Evolutionary conservation across 2,329 filamentous ascomycete species (phyloP).

Genomic region (Xylariales sp.): DNA sequence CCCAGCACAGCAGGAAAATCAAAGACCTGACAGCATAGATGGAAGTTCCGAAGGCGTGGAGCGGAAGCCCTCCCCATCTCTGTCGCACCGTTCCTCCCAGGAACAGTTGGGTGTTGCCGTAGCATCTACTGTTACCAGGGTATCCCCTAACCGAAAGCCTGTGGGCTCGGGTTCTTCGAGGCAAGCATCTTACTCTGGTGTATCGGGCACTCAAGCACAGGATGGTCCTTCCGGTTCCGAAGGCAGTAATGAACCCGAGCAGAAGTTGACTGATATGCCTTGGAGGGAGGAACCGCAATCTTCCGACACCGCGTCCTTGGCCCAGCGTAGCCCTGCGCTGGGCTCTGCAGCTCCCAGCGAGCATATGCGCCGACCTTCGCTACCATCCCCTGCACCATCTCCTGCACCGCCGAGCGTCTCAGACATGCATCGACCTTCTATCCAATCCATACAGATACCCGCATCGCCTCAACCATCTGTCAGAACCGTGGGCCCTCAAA

Average conservation of each 20-base stretch:
- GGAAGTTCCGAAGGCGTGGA: too few species aligned
- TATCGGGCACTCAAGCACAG: neutral
- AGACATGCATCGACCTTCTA: neutral
- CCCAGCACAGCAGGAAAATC: too few species aligned
- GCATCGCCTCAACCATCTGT: too few species aligned
- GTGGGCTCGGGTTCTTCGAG: slow-evolving; percentile 20
- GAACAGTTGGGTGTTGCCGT: slow-evolving; percentile 13
- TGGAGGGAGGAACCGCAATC: slow-evolving; percentile 13
- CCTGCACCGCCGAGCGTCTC: slow-evolving; percentile 8
- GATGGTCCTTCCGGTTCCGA: too few species aligned
- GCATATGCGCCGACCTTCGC: slow-evolving; percentile 19
- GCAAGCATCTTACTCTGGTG: slow-evolving; percentile 13
- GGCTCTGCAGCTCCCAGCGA: slow-evolving; percentile 10
- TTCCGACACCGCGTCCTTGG: too few species aligned
- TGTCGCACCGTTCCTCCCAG: slow-evolving; percentile 14
- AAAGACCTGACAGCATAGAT: too few species aligned
- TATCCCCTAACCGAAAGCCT: slow-evolving; percentile 23
- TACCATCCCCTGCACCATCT: slow-evolving; percentile 19
- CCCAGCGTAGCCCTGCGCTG: slow-evolving; percentile 16
- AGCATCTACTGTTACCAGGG: slow-evolving; percentile 10
- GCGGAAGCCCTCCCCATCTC: too few species aligned
- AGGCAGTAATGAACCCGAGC: slow-evolving; percentile 6
- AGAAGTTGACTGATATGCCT: slow-evolving; percentile 13
- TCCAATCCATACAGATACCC: too few species aligned
- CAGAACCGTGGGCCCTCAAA: too few species aligned